Base-by-base conservation (phyloP, 768 basidiomycete genomes). In the Lactarius pseudohatsudake region DNA sequence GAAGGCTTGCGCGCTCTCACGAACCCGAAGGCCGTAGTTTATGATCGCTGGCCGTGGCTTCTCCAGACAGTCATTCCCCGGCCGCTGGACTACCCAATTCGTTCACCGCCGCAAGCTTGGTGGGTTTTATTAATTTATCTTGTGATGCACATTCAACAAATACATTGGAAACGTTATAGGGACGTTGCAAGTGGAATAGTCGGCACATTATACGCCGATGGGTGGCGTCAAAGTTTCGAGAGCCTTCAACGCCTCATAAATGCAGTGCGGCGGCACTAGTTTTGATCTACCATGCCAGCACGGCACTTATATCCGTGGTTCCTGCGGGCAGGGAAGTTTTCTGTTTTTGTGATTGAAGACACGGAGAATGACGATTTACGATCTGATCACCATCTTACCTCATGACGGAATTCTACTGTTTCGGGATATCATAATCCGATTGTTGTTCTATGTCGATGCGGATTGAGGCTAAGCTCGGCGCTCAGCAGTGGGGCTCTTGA, bases 1-100 rank as follows among this genome's bases (percentile, higher is more conserved):
- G 97, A 99, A 79, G 97, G 97, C 45, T 82, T 99, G 50, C 87
- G 94, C 32, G 81, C 90, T 1, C 79, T 99, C 47, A 95, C 93
- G 55, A 94, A 92, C 73, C 82, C 90, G 61, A 99, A 99, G 75
- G 90, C 90, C 16, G 86, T 99, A 59, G 85, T 92, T 62, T 80
- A 85, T 20, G 97, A 99, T 76, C 85, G 92, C 57, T 94, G 90
- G 84, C 92, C 94, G 63, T 86, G 87, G 40, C 74, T 89, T 54
- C 81, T 96, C 53, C 88, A 94, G 74, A 99, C 97, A 0, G 78
- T 76, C 13, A 97, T 99, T 67, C 97, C 97, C 0, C 82, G 83
- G 55, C 87, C 88, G 1, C 79, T 99, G 36, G 93, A 95, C 73
- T 96, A 95, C 75, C 94, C 94, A 30, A 78, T 95, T 60, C 85